Percentiles rank a stretch among this genome's conserved stretches.
These are phyloP conservation scores for Pyrenophora teres DNA, from an alignment of 2,329 filamentous ascomycete genomes.

Conservation along the genomic window DNA sequence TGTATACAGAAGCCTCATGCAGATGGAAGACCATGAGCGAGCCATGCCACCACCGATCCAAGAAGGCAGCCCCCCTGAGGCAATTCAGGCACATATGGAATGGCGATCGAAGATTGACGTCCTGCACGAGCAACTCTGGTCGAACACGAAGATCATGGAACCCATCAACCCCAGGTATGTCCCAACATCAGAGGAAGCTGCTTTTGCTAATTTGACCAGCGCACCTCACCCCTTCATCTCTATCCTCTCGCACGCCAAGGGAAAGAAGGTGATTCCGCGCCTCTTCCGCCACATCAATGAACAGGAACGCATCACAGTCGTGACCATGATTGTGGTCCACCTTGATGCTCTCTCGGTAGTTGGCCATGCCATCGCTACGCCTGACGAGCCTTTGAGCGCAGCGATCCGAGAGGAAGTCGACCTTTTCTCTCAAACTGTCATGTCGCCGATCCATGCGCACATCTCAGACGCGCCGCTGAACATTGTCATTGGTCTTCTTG, in stretches of 20 bases:
- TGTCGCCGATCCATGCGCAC: constrained; percentile 87
- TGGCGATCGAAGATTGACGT: constrained; percentile 73
- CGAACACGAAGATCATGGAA: constrained; percentile 87
- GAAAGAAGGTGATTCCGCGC: constrained; percentile 92
- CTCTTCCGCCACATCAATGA: constrained; percentile 92
- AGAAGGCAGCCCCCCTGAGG: constrained; percentile 67
- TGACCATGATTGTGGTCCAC: constrained; percentile 95
- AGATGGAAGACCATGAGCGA: constrained; percentile 90
- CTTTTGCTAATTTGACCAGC: constrained; percentile 47
- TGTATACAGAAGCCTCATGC: constrained; percentile 87
- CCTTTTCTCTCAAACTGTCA: constrained; percentile 83
- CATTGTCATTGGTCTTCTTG: constrained; percentile 88
- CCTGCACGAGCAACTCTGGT: constrained; percentile 84
- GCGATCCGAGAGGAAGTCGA: constrained; percentile 89
- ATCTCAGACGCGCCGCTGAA: constrained; percentile 88
- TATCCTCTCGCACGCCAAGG: constrained; percentile 91
- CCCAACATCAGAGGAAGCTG: neutral
- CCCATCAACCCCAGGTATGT: constrained; percentile 69
- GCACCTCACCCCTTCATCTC: constrained; percentile 89
- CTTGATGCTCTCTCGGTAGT: constrained; percentile 92
- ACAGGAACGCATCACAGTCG: constrained; percentile 89
- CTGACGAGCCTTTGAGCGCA: constrained; percentile 69
- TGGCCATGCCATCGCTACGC: constrained; percentile 73
- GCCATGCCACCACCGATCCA: constrained; percentile 71
- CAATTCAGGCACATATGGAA: constrained; percentile 74